Conservation (phyloP, 345 rosid genomes). For the Geranium brycei region DNA sequence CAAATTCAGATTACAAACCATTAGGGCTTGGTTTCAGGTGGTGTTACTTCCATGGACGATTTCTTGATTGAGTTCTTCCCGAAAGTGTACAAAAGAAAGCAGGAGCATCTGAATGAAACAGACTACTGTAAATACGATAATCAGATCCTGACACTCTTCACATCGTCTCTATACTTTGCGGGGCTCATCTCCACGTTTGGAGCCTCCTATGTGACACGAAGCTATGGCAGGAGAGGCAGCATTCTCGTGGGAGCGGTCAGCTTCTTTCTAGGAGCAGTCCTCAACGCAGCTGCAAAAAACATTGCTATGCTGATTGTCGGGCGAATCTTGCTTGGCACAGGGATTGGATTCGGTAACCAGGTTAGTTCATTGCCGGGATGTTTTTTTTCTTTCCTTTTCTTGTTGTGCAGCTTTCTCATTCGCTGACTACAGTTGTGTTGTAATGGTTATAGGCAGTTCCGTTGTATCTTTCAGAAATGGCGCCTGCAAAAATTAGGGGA, state of each 20-base stretch:
- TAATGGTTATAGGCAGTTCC: conserved; percentile 58
- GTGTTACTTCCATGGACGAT: conserved; percentile 96
- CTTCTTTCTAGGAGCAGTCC: conserved; percentile 64
- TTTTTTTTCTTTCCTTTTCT: too few relatives aligned
- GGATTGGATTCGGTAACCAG: conserved; percentile 89
- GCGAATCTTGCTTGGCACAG: conserved; percentile 53
- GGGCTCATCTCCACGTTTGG: conserved; percentile 67
- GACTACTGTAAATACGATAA: conserved; percentile 88
- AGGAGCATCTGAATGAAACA: conserved; percentile 52
- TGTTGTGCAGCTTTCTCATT: background rate
- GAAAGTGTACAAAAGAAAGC: conserved; percentile 50
- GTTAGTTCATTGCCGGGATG: conserved; percentile 13
- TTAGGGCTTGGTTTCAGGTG: conserved; percentile 32
- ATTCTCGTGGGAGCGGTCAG: conserved; percentile 62
- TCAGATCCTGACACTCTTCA: conserved; percentile 71
- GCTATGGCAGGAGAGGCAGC: conserved; percentile 52
- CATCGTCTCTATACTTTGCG: conserved; percentile 75
- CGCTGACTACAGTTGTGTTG: background rate
- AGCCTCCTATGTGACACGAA: conserved; percentile 63
- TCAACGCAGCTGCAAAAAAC: conserved; percentile 59
- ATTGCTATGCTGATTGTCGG: conserved; percentile 58
- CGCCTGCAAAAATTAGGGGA: conserved; percentile 76
- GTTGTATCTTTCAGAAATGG: conserved; percentile 78
- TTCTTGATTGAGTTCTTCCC: conserved; percentile 78
- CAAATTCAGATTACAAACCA: background rate